Conservation (phyloP, 208 protist species). For the Acanthamoeba lenticulata region DNA sequence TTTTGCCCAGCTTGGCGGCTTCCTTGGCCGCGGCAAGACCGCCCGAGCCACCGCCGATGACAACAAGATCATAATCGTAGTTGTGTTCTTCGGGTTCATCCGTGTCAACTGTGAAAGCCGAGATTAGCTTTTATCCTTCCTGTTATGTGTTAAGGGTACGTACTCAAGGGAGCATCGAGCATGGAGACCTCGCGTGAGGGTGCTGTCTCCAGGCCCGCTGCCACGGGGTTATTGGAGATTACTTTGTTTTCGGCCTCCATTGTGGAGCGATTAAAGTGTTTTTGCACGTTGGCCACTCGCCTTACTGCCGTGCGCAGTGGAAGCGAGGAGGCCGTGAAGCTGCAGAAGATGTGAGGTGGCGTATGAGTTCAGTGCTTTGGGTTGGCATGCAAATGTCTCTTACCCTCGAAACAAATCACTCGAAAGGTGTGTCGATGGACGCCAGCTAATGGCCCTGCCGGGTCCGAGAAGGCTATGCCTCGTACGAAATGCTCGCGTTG, state of each 20-base stretch:
- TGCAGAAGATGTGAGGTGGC: too few species aligned
- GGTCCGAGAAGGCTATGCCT: too few species aligned
- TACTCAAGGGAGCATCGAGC: background rate
- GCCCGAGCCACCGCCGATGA: slow-evolving; percentile 91
- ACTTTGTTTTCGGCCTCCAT: background rate
- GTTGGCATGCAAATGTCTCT: too few species aligned
- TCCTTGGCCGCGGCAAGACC: slow-evolving; percentile 87
- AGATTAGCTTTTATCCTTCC: background rate
- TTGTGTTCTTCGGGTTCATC: slow-evolving; percentile 56
- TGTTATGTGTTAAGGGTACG: background rate
- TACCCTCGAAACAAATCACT: too few species aligned
- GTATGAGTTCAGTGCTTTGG: too few species aligned
- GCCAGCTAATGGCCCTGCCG: too few species aligned
- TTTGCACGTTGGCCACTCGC: background rate
- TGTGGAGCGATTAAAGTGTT: background rate
- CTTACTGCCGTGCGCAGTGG: background rate
- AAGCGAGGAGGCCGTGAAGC: too few species aligned
- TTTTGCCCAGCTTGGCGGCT: slow-evolving; percentile 73
- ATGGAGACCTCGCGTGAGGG: background rate
- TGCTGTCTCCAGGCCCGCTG: background rate
- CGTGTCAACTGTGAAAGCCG: background rate
- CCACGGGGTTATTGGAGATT: background rate
- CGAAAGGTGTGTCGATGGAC: too few species aligned
- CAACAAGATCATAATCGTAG: slow-evolving; percentile 78
- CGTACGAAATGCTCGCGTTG: too few species aligned